phyloP scores from a whole-genome alignment of 2,329 filamentous ascomycete species.

The Anthostomella pinea region DNA sequence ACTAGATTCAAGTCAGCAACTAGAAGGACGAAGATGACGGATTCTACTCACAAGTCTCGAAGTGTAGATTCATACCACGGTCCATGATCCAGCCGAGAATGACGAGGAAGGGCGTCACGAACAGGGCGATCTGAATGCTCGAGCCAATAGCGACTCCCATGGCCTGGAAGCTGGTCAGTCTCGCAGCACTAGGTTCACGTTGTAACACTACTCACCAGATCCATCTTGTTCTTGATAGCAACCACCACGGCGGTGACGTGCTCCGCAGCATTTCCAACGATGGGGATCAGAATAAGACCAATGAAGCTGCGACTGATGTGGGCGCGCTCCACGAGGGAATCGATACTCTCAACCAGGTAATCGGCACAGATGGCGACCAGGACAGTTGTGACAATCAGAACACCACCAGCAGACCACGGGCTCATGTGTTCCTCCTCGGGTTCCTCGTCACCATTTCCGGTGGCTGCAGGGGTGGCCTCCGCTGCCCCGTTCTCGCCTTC shows the following conservation, averaged over 20 bases:
- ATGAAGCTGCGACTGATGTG: conserved; percentile 79
- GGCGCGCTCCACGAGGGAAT: conserved; percentile 64
- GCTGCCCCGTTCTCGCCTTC: conserved; percentile 1
- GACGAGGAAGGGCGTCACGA: conserved; percentile 77
- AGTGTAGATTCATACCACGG: conserved; percentile 72
- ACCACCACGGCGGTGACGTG: conserved; percentile 81
- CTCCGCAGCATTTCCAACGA: conserved; percentile 77
- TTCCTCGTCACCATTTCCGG: conserved; percentile 39
- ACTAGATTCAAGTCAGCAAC: conserved; percentile 39
- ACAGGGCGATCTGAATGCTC: conserved; percentile 77
- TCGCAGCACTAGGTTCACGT: neutral
- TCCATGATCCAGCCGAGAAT: conserved; percentile 75
- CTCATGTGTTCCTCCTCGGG: conserved; percentile 52
- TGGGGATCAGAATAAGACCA: conserved; percentile 74
- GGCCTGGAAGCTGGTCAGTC: conserved; percentile 39
- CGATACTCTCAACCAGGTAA: conserved; percentile 74
- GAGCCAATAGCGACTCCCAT: conserved; percentile 81
- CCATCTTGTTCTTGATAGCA: conserved; percentile 74
- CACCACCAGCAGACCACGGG: conserved; percentile 61
- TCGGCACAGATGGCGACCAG: conserved; percentile 73
- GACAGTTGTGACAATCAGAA: conserved; percentile 67
- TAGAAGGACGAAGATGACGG: neutral
- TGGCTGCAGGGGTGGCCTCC: conserved; percentile 5
- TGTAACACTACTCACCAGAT: conserved; percentile 38
- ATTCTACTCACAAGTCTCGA: conserved; percentile 59